A percentile compares a stretch with the other conserved stretches of the same genome.
Evolutionary conservation across 345 rosid genomes (phyloP).

Genomic region (Pugionium cornutum): DNA sequence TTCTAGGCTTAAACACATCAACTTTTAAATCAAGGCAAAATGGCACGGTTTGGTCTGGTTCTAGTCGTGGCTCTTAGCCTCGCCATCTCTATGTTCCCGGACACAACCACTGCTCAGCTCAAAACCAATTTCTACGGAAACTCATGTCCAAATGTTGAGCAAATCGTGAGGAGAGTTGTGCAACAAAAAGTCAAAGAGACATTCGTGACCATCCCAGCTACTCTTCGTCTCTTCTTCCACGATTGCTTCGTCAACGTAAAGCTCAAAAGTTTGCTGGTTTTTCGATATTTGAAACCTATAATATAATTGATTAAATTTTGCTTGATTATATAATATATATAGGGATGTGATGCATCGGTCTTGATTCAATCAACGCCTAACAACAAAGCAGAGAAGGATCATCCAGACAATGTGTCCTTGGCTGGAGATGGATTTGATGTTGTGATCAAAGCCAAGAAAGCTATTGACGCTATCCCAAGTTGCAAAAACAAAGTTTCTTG

Average conservation of each 20-base stretch:
- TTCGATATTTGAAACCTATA: background rate
- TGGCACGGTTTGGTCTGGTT: slow-evolving; percentile 37
- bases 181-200: slow-evolving; percentile 53
- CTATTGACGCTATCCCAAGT: slow-evolving; percentile 49
- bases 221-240: slow-evolving; percentile 88
- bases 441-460: slow-evolving; percentile 76
- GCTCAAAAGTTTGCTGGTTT: background rate
- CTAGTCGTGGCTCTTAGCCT: slow-evolving; percentile 46
- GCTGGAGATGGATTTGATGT: slow-evolving; percentile 94
- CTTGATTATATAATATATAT: background rate
- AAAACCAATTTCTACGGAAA: slow-evolving; percentile 51
- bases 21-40: background rate
- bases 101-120: slow-evolving; percentile 60
- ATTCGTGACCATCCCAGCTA: slow-evolving; percentile 70
- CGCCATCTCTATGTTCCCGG: slow-evolving; percentile 47
- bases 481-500: slow-evolving; percentile 78
- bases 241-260: slow-evolving; percentile 75
- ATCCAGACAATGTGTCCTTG: slow-evolving; percentile 73
- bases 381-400: slow-evolving; percentile 80
- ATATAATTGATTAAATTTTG: slow-evolving; percentile 3
- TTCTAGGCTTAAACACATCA: slow-evolving; percentile 9
- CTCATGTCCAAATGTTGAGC: slow-evolving; percentile 69
- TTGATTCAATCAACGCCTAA: slow-evolving; percentile 50
- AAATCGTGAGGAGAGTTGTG: slow-evolving; percentile 55
- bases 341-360: slow-evolving; percentile 90